A percentile compares a stretch with the other conserved stretches of the same genome.
These are phyloP conservation scores for Lachancea sp. DNA, from an alignment of 805 yeast genomes.

Conservation along the genomic window DNA sequence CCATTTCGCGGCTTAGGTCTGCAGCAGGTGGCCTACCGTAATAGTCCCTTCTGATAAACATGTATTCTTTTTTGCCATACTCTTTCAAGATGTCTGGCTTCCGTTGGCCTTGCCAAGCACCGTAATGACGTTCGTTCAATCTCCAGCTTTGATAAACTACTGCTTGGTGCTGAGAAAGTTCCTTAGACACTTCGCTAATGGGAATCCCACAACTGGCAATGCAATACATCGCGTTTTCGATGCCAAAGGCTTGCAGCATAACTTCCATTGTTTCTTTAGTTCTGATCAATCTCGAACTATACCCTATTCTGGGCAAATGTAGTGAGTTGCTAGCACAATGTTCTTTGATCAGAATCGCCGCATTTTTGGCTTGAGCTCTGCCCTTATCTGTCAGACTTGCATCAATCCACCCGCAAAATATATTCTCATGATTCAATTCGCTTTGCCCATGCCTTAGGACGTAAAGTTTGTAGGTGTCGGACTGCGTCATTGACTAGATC, in stretches of 20 bases:
- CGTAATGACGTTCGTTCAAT: slow-evolving; percentile 79
- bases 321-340: slow-evolving; percentile 23
- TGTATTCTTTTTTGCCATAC: slow-evolving; percentile 68
- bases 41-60: slow-evolving; percentile 73
- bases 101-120: slow-evolving; percentile 71
- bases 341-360: slow-evolving; percentile 53
- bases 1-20: slow-evolving; percentile 31
- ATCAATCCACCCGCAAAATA: slow-evolving; percentile 85
- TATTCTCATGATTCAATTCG: slow-evolving; percentile 66
- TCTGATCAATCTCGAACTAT: slow-evolving; percentile 66
- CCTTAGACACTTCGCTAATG: slow-evolving; percentile 6
- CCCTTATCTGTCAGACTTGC: slow-evolving; percentile 64
- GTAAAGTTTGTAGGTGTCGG: slow-evolving; percentile 25
- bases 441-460: slow-evolving; percentile 79
- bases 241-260: slow-evolving; percentile 46
- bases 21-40: slow-evolving; percentile 61
- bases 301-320: slow-evolving; percentile 48
- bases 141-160: slow-evolving; percentile 67
- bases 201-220: slow-evolving; percentile 19
- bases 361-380: slow-evolving; percentile 55
- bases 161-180: slow-evolving; percentile 39
- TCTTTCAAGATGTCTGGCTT: slow-evolving; percentile 58
- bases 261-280: slow-evolving; percentile 70
- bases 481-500: slow-evolving; percentile 15
- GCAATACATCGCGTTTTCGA: slow-evolving; percentile 15